phyloP scores from a whole-genome alignment of 2,329 filamentous ascomycete genomes.

The Rasamsonia emersonii region DNA sequence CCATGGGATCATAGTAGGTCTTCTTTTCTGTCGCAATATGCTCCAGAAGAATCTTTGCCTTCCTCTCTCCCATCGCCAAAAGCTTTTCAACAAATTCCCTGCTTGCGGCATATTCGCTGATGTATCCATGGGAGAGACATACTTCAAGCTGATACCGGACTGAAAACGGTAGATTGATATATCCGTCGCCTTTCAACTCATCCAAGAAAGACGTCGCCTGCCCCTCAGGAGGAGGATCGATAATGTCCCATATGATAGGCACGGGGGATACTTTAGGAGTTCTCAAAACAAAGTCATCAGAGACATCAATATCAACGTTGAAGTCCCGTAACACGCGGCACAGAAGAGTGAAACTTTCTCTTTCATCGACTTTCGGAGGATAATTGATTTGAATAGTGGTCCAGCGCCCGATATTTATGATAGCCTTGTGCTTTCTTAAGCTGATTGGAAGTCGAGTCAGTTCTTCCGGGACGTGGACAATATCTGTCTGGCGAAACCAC shows the following conservation, averaged over 20 bases:
- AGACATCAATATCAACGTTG: constrained; percentile 48
- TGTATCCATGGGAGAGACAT: constrained; percentile 69
- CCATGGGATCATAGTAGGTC: constrained; percentile 60
- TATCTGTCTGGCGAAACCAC: constrained; percentile 58
- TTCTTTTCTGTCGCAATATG: constrained; percentile 59
- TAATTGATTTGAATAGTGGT: constrained; percentile 50
- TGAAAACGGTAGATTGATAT: constrained; percentile 52
- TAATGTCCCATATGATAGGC: constrained; percentile 30
- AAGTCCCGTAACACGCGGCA: constrained; percentile 57
- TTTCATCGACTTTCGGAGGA: constrained; percentile 17
- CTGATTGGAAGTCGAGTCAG: constrained; percentile 32
- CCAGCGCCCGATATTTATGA: constrained; percentile 60
- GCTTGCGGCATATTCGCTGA: constrained; percentile 69
- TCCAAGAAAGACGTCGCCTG: constrained; percentile 24
- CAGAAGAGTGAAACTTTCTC: constrained; percentile 35
- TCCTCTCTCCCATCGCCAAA: constrained; percentile 38
- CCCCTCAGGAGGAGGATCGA: constrained; percentile 24
- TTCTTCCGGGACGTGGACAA: constrained; percentile 39
- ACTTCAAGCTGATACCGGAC: constrained; percentile 88
- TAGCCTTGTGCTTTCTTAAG: constrained; percentile 41
- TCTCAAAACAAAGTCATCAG: constrained; percentile 26
- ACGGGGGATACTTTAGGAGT: constrained; percentile 5
- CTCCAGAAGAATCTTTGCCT: constrained; percentile 62
- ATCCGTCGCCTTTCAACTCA: constrained; percentile 24
- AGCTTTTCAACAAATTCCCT: constrained; percentile 59